A percentile compares a stretch with the other conserved stretches of the same genome.
phyloP scores from a whole-genome alignment of 768 basidiomycete species.

The Kwoniella botswanensis region DNA sequence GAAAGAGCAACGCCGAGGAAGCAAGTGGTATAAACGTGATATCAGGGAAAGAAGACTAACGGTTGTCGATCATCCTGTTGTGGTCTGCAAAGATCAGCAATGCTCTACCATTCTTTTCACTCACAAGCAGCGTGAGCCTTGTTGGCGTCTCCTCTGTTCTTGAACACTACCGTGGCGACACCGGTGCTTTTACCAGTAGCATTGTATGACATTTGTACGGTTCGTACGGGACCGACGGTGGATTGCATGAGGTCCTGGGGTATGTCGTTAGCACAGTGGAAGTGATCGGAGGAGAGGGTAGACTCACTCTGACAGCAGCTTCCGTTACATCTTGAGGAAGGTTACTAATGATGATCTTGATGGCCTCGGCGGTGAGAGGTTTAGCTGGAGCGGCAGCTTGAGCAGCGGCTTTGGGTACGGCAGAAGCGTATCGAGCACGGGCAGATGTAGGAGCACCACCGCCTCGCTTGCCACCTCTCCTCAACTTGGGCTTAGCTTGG shows the following conservation, averaged over 20 bases:
- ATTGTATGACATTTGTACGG: constrained; percentile 86
- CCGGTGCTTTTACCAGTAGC: constrained; percentile 86
- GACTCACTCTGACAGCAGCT: constrained; percentile 82
- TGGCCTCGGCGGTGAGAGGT: constrained; percentile 60
- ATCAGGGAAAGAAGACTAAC: constrained; percentile 78
- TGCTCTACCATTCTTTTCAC: constrained; percentile 8
- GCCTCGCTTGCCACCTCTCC: constrained; percentile 40
- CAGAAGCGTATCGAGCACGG: constrained; percentile 56
- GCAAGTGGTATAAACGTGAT: not conserved
- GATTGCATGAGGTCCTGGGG: constrained; percentile 87
- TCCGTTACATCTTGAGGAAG: constrained; percentile 93
- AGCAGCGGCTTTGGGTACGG: constrained; percentile 55
- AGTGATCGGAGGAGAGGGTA: not conserved
- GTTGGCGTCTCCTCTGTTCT: constrained; percentile 82
- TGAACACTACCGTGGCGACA: constrained; percentile 83
- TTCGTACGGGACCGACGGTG: constrained; percentile 84
- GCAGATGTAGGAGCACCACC: constrained; percentile 47
- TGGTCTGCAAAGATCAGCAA: constrained; percentile 64
- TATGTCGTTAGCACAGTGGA: not conserved
- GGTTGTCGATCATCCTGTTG: constrained; percentile 99
- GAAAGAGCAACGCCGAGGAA: not conserved
- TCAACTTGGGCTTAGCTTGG: constrained; percentile 42
- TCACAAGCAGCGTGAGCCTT: constrained; percentile 83
- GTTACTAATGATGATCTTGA: constrained; percentile 96
- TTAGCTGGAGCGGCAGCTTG: constrained; percentile 33